These are phyloP conservation scores for Kuraishia ogatae DNA, from an alignment of 805 yeast genomes.

Conservation along the genomic window DNA sequence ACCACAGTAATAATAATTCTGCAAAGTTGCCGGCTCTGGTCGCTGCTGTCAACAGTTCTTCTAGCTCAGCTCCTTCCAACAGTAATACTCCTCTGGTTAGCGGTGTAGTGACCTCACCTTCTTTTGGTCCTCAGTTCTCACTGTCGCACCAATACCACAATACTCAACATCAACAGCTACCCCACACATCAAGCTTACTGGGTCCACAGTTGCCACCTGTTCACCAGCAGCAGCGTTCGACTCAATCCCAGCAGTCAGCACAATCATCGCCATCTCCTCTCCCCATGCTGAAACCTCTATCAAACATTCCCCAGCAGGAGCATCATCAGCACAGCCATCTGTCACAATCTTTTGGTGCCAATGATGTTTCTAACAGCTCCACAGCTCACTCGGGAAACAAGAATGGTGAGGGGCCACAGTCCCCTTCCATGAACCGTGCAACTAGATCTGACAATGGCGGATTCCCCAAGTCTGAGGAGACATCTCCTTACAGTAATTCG, in stretches of 20 bases:
- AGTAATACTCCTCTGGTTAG: neutral
- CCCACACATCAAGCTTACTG: neutral
- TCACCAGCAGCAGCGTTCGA: neutral
- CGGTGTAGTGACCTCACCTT: slow-evolving; percentile 18
- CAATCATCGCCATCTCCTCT: slow-evolving; percentile 2
- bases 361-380: neutral
- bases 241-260: neutral
- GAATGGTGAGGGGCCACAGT: neutral
- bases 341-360: slow-evolving; percentile 1
- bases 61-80: slow-evolving; percentile 6
- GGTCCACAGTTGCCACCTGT: neutral
- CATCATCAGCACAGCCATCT: slow-evolving; percentile 4
- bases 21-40: slow-evolving; percentile 14
- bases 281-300: slow-evolving; percentile 8
- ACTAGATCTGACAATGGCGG: slow-evolving; percentile 5
- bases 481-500: slow-evolving; percentile 4
- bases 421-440: neutral
- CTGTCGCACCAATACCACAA: slow-evolving; percentile 6
- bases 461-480: slow-evolving; percentile 8
- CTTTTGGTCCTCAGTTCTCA: slow-evolving; percentile 23
- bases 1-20: neutral
- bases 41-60: slow-evolving; percentile 2
- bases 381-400: neutral
- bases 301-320: slow-evolving; percentile 7
- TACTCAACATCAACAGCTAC: neutral